Percentiles rank a stretch among this genome's conserved stretches.
Conservation (phyloP, 148 eudicot genomes). For the Oxyria digyna region DNA sequence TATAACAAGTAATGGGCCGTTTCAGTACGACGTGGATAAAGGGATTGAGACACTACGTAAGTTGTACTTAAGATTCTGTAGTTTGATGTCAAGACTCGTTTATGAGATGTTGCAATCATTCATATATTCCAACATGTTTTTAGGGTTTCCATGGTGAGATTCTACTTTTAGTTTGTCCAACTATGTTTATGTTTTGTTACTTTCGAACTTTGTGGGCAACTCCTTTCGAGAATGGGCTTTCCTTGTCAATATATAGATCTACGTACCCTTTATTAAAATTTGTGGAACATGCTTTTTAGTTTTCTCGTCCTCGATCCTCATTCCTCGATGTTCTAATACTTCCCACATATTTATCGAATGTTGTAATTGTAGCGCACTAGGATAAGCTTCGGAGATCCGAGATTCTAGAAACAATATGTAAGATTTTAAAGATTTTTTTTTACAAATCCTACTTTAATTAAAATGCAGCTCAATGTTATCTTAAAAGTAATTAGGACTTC, state of each 20-base stretch:
- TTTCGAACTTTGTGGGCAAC: not conserved
- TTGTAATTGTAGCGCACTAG: too few species aligned
- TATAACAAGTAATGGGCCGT: not conserved
- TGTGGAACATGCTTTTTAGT: not conserved
- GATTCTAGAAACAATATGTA: not conserved
- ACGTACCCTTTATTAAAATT: not conserved
- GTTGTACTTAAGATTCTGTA: not conserved
- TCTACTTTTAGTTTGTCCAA: not conserved
- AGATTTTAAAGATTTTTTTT: too few species aligned
- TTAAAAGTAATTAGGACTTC: too few species aligned
- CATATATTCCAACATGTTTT: slow-evolving; percentile 25
- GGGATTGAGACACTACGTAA: not conserved
- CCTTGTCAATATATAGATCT: not conserved
- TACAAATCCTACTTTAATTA: too few species aligned
- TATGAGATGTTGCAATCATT: slow-evolving; percentile 14
- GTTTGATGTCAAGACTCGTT: not conserved
- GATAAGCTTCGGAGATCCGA: not conserved
- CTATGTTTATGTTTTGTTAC: not conserved
- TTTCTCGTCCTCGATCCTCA: not conserved
- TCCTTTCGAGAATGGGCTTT: not conserved
- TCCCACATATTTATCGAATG: not conserved
- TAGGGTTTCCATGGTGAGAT: slow-evolving; percentile 10
- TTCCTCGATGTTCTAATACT: not conserved
- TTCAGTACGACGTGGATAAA: not conserved
- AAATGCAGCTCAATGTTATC: too few species aligned